These are phyloP conservation scores for Rhodofomes roseus DNA, from an alignment of 1,284 basidiomycete genomes.

Conservation along the genomic window DNA sequence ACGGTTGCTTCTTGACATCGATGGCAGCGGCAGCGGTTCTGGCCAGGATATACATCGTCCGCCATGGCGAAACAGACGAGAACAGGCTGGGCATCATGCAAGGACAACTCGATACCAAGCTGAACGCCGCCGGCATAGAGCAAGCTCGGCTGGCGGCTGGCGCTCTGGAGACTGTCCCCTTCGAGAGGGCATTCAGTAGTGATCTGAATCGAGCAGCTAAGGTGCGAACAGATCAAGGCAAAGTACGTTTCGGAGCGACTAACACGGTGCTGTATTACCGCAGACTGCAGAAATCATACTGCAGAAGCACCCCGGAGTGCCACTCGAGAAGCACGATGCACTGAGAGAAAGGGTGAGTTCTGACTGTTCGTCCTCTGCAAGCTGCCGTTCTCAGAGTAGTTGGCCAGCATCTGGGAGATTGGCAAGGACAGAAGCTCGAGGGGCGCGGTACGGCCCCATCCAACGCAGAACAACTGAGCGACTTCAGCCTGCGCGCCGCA, in stretches of 20 bases:
- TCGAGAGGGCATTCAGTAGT: slow-evolving; percentile 57
- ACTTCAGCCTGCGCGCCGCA: slow-evolving; percentile 45
- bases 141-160: slow-evolving; percentile 55
- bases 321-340: slow-evolving; percentile 38
- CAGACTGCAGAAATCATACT: slow-evolving; percentile 68
- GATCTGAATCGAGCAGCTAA: slow-evolving; percentile 59
- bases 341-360: slow-evolving; percentile 61
- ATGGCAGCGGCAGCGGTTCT: slow-evolving; percentile 8
- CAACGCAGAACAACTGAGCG: slow-evolving; percentile 32
- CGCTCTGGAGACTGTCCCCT: slow-evolving; percentile 45
- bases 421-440: slow-evolving; percentile 46
- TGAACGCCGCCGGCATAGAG: slow-evolving; percentile 54
- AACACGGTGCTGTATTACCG: not conserved
- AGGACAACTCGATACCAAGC: slow-evolving; percentile 62
- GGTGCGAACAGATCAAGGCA: too few relatives aligned
- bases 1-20: slow-evolving; percentile 1
- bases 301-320: slow-evolving; percentile 43
- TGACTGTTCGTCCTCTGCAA: not conserved
- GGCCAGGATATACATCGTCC: slow-evolving; percentile 53
- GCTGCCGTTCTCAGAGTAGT: not conserved
- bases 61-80: slow-evolving; percentile 73
- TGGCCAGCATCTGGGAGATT: slow-evolving; percentile 56
- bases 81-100: slow-evolving; percentile 62
- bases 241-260: not conserved
- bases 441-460: slow-evolving; percentile 17